These are phyloP conservation scores for Sanguinoderma infundibulare DNA, from an alignment of 1,284 basidiomycete species.

Conservation along the genomic window DNA sequence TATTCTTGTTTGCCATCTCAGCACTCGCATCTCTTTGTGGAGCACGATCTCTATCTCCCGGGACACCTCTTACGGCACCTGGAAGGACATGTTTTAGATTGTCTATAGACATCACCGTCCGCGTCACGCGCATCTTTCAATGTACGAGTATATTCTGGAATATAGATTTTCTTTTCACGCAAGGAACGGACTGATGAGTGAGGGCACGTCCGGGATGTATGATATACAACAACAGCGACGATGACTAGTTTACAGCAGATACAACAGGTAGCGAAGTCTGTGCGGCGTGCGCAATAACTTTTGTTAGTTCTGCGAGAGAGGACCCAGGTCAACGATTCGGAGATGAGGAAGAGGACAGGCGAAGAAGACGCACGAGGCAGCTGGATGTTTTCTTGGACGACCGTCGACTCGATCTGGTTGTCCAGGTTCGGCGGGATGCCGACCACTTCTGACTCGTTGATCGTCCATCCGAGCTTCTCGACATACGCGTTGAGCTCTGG, in stretches of 20 bases:
- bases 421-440: slow-evolving; percentile 87
- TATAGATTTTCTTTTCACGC: too few species aligned
- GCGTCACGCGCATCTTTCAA: not conserved
- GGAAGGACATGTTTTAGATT: not conserved
- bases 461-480: slow-evolving; percentile 75
- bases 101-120: not conserved
- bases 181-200: too few species aligned
- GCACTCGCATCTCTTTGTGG: not conserved
- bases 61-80: not conserved
- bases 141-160: too few species aligned
- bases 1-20: not conserved
- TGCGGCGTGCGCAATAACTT: slow-evolving; percentile 79
- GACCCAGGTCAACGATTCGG: not conserved
- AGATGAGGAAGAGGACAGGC: not conserved
- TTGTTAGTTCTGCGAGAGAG: slow-evolving; percentile 69
- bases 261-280: slow-evolving; percentile 34
- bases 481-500: slow-evolving; percentile 70
- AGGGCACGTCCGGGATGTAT: too few species aligned
- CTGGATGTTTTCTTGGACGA: slow-evolving; percentile 90
- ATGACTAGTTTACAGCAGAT: slow-evolving; percentile 22
- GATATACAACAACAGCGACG: slow-evolving; percentile 10
- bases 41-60: not conserved
- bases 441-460: slow-evolving; percentile 68
- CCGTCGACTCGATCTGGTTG: slow-evolving; percentile 94
- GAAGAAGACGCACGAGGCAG: slow-evolving; percentile 73